phyloP scores from a whole-genome alignment of 371 early-diverging fungal species.

The Rhizopus microsporus region DNA sequence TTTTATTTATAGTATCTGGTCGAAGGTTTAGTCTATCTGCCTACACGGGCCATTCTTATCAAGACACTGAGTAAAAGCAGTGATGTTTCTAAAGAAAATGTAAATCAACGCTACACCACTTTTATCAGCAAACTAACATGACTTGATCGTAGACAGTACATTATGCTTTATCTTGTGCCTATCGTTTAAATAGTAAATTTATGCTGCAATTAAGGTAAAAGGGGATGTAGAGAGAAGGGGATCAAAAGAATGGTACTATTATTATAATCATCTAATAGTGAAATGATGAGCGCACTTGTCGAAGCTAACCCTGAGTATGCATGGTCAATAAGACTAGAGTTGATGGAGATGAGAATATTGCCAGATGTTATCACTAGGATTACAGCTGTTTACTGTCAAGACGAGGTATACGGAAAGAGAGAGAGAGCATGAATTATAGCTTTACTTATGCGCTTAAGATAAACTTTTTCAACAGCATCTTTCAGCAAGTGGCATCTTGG shows the following conservation, averaged over 20 bases:
- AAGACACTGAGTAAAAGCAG: slow-evolving; percentile 20
- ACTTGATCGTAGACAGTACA: slow-evolving; percentile 20
- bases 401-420: slow-evolving; percentile 26
- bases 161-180: slow-evolving; percentile 25
- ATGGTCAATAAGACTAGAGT: slow-evolving; percentile 26
- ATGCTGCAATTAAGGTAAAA: slow-evolving; percentile 33
- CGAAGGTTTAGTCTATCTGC: slow-evolving; percentile 37
- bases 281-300: slow-evolving; percentile 36
- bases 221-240: neutral
- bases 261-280: slow-evolving; percentile 20
- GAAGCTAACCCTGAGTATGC: slow-evolving; percentile 36
- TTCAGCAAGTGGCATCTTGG: slow-evolving; percentile 38
- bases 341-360: slow-evolving; percentile 36
- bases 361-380: slow-evolving; percentile 41
- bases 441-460: slow-evolving; percentile 13
- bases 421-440: neutral
- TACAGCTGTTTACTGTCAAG: slow-evolving; percentile 37
- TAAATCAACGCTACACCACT: slow-evolving; percentile 4
- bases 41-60: slow-evolving; percentile 34
- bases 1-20: slow-evolving; percentile 20
- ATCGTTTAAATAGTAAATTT: slow-evolving; percentile 23
- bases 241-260: neutral
- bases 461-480: slow-evolving; percentile 41
- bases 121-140: neutral
- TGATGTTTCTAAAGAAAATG: slow-evolving; percentile 19